Conservation (phyloP, 208 protist genomes). For the Naegleria lovaniensis region DNA sequence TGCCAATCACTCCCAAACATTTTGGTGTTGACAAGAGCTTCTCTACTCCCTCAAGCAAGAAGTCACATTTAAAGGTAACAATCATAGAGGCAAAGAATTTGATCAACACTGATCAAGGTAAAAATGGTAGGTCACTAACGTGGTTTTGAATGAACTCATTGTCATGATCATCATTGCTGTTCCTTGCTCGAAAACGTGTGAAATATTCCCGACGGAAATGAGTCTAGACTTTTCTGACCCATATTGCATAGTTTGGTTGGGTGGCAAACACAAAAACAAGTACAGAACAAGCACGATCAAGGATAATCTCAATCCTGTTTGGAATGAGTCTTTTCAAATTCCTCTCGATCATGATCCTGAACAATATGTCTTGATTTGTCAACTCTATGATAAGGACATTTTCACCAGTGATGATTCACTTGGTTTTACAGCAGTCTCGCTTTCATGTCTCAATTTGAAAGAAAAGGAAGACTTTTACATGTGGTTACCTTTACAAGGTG, state of each 20-base stretch:
- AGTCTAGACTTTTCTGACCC: background rate
- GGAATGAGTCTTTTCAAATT: background rate
- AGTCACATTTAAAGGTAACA: background rate
- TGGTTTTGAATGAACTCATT: too few species aligned
- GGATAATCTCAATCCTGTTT: background rate
- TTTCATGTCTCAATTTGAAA: background rate
- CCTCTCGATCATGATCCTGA: background rate
- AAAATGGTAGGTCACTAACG: background rate
- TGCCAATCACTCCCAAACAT: background rate
- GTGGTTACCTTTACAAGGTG: background rate
- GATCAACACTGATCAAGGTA: background rate
- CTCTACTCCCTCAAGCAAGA: background rate
- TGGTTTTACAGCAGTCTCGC: background rate
- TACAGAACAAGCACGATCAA: background rate
- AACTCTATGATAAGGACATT: background rate
- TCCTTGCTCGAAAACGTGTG: background rate
- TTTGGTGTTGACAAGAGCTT: background rate
- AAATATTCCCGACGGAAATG: too few species aligned
- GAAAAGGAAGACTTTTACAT: background rate
- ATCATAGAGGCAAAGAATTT: background rate
- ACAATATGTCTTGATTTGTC: background rate
- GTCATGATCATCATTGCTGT: background rate
- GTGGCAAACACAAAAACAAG: background rate
- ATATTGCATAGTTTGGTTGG: background rate
- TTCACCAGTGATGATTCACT: background rate